Evolutionary conservation across 2,329 filamentous ascomycete species (phyloP).

Genomic region (Aureobasidium sp.): DNA sequence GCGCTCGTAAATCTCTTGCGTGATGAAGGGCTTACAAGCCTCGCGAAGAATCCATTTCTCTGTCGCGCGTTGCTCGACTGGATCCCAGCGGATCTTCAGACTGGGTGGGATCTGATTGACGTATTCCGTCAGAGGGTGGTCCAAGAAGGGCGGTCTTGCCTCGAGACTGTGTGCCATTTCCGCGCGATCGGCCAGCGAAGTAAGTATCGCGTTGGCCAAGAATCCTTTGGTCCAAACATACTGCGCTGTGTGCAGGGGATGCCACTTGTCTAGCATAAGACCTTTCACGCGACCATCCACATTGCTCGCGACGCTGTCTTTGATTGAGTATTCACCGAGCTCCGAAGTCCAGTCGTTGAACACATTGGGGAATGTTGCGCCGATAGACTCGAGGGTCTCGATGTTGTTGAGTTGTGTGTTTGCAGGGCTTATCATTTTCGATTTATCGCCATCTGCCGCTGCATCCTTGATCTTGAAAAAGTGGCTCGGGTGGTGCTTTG

Average conservation of each 20-base stretch:
- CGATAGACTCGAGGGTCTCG: constrained; percentile 30
- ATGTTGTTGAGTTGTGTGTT: constrained; percentile 35
- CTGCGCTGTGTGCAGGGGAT: constrained; percentile 34
- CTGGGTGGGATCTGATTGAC: constrained; percentile 26
- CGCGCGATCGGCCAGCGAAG: constrained; percentile 39
- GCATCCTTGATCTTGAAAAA: background rate
- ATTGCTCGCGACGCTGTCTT: constrained; percentile 29
- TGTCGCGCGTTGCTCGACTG: constrained; percentile 22
- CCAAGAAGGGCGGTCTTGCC: constrained; percentile 36
- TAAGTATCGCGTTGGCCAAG: constrained; percentile 35
- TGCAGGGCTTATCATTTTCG: constrained; percentile 23
- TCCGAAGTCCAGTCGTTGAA: constrained; percentile 30
- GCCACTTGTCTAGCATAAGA: constrained; percentile 31
- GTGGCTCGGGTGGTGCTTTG: constrained; percentile 18
- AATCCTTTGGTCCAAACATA: constrained; percentile 34
- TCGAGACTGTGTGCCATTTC: constrained; percentile 41
- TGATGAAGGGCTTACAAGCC: constrained; percentile 44
- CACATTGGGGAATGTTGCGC: constrained; percentile 30
- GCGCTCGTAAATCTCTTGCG: constrained; percentile 44
- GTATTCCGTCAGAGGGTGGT: constrained; percentile 35
- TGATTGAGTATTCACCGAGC: constrained; percentile 26
- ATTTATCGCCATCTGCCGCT: constrained; percentile 7
- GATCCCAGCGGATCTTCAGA: background rate
- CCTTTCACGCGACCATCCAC: constrained; percentile 13
- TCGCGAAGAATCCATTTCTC: constrained; percentile 48